Percentiles rank a stretch among this genome's conserved stretches.
Evolutionary conservation across 2,329 filamentous ascomycete genomes (phyloP).

Genomic region (Aspergillus vadensis): DNA sequence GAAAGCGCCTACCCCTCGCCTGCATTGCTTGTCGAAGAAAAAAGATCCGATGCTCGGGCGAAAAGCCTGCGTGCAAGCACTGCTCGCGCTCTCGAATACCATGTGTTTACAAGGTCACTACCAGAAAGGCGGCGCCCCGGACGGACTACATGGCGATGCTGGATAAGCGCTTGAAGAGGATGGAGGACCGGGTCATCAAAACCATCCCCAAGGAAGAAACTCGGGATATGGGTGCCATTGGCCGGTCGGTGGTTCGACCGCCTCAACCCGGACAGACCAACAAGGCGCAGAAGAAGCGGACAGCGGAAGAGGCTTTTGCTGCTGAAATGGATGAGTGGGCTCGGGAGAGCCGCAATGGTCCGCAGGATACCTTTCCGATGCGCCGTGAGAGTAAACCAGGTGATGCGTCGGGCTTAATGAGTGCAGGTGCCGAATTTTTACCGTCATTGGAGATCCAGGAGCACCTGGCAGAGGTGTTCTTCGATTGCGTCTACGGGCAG

Average conservation of each 20-base stretch:
- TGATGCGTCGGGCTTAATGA: slow-evolving; percentile 75
- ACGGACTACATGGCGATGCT: slow-evolving; percentile 99
- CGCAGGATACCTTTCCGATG: slow-evolving; percentile 54
- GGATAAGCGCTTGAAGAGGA: slow-evolving; percentile 90
- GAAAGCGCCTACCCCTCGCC: slow-evolving; percentile 86
- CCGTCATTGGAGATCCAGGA: slow-evolving; percentile 87
- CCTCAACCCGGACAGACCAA: slow-evolving; percentile 60
- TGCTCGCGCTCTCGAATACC: slow-evolving; percentile 89
- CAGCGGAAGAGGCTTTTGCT: slow-evolving; percentile 83
- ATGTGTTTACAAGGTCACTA: slow-evolving; percentile 96
- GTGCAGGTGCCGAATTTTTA: slow-evolving; percentile 79
- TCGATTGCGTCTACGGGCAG: slow-evolving; percentile 93
- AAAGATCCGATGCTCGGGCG: slow-evolving; percentile 96
- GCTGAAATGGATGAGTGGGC: slow-evolving; percentile 81
- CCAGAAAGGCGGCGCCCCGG: slow-evolving; percentile 86
- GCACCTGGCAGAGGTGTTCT: slow-evolving; percentile 91
- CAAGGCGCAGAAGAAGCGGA: slow-evolving; percentile 74
- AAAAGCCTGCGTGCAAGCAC: slow-evolving; percentile 97
- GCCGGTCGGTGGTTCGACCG: slow-evolving; percentile 82
- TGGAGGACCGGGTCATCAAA: slow-evolving; percentile 98
- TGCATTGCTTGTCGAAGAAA: slow-evolving; percentile 96
- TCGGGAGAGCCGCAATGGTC: slow-evolving; percentile 56
- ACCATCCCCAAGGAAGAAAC: slow-evolving; percentile 86
- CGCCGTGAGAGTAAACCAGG: slow-evolving; percentile 62
- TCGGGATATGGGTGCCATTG: slow-evolving; percentile 66